These are phyloP conservation scores for Claviceps capensis DNA, from an alignment of 2,329 filamentous ascomycete genomes.

Conservation along the genomic window DNA sequence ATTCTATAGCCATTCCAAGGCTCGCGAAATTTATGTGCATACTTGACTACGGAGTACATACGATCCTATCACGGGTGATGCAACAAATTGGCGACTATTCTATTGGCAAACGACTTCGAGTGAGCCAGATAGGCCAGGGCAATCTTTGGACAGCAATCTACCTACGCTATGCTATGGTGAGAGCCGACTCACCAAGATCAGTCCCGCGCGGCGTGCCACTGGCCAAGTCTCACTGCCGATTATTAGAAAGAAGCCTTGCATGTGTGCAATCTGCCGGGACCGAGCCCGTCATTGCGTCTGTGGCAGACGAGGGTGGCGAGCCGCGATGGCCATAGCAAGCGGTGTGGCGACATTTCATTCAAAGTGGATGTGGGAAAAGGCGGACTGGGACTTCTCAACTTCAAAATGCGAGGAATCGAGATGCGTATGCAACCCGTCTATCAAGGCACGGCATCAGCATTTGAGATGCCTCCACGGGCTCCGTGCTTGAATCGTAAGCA, in stretches of 20 bases:
- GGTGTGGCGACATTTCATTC: slow-evolving; percentile 59
- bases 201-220: slow-evolving; percentile 52
- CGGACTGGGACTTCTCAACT: slow-evolving; percentile 51
- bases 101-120: slow-evolving; percentile 54
- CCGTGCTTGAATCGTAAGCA: too few species aligned
- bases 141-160: slow-evolving; percentile 79
- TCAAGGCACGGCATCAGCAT: too few species aligned
- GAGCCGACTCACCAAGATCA: slow-evolving; percentile 60
- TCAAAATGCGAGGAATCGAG: slow-evolving; percentile 32
- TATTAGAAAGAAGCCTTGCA: slow-evolving; percentile 58
- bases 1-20: slow-evolving; percentile 74
- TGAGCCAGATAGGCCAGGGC: slow-evolving; percentile 71
- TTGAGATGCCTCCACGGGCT: too few species aligned
- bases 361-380: slow-evolving; percentile 61
- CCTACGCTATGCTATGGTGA: slow-evolving; percentile 39
- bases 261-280: slow-evolving; percentile 69
- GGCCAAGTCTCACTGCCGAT: slow-evolving; percentile 68
- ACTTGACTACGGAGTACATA: slow-evolving; percentile 48
- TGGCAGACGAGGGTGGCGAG: slow-evolving; percentile 47
- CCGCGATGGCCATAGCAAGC: slow-evolving; percentile 38
- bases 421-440: background rate
- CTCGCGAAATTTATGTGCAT: slow-evolving; percentile 52
- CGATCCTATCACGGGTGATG: slow-evolving; percentile 36
- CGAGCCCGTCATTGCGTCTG: slow-evolving; percentile 67
- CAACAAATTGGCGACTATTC: slow-evolving; percentile 57